phyloP scores from a whole-genome alignment of 345 rosid species.

The Citrus sinensis region DNA sequence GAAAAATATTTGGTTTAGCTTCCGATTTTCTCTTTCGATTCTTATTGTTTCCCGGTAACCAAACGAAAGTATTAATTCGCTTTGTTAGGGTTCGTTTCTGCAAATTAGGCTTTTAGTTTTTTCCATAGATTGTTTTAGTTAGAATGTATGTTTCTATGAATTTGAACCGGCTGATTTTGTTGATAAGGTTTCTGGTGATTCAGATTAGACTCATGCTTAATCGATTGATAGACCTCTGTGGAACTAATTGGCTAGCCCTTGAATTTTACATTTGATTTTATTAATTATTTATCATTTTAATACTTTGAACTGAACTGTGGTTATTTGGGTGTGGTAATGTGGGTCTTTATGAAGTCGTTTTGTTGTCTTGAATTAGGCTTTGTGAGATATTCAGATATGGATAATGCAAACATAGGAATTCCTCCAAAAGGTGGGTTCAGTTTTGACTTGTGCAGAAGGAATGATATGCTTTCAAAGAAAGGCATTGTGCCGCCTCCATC shows the following conservation, averaged over 20 bases:
- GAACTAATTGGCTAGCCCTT: not conserved
- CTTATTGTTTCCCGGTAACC: not conserved
- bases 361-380: not conserved
- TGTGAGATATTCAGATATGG: constrained; percentile 28
- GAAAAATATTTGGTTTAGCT: not conserved
- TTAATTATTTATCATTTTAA: not conserved
- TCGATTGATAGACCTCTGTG: not conserved
- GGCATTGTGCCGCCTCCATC: constrained; percentile 67
- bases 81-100: not conserved
- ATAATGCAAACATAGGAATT: constrained; percentile 34
- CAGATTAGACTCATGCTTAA: not conserved
- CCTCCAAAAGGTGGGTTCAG: constrained; percentile 74
- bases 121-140: not conserved
- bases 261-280: not conserved
- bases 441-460: constrained; percentile 80
- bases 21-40: not conserved
- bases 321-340: not conserved
- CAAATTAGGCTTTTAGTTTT: not conserved
- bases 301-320: not conserved
- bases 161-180: not conserved
- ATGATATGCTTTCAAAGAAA: constrained; percentile 58
- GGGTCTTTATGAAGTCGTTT: not conserved
- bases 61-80: not conserved
- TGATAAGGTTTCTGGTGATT: not conserved
- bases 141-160: not conserved